Evolutionary conservation across 805 yeast species (phyloP), one percentile per base, ranked within the genome.

Genomic region (Suhomyces faveliae): DNA sequence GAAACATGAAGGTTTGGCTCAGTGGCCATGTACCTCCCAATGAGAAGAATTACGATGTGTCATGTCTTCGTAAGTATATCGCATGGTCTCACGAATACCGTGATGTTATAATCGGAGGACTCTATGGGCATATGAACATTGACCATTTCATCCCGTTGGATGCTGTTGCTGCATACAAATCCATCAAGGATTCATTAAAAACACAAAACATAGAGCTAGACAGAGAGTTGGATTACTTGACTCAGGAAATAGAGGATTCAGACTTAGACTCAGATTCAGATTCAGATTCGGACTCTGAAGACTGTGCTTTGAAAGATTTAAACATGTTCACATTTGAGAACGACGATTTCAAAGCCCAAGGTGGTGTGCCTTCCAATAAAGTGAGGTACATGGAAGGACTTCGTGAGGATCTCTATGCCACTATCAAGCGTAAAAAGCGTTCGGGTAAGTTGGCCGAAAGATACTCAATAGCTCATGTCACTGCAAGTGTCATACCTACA

Each of bases 11-110:
- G 67, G 95, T 86, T 13, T 89, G 96, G 96, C 67, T 89, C 19
- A 73, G 85, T 38, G 96, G 96, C 4, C 96, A 89, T 69, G 96
- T 89, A 12, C 96, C 96, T 3, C 95, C 96, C 4, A 79, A 84
- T 41, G 82, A 83, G 21, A 88, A 88, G 63, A 89, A 89, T 62
- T 81, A 78, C 51, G 95, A 89, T 57, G 71, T 76, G 15, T 74
- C 84, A 38, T 89, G 96, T 60, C 82, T 79, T 54, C 73, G 89
- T 43, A 88, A 88, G 63, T 85, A 82, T 64, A 78, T 86, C 20
- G 75, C 83, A n/a, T 89, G 96, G 96, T 67, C 83, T 29, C 81
- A 87, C 58, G 96, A 88, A 61, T 89, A 85, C 61, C 74, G 95
- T 54, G 96, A 89, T 62, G 78, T 89, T 35, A 85, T 89, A 22